Conservation (phyloP, 495 filamentous ascomycete genomes). For the Aspergillus cavernicola region DNA sequence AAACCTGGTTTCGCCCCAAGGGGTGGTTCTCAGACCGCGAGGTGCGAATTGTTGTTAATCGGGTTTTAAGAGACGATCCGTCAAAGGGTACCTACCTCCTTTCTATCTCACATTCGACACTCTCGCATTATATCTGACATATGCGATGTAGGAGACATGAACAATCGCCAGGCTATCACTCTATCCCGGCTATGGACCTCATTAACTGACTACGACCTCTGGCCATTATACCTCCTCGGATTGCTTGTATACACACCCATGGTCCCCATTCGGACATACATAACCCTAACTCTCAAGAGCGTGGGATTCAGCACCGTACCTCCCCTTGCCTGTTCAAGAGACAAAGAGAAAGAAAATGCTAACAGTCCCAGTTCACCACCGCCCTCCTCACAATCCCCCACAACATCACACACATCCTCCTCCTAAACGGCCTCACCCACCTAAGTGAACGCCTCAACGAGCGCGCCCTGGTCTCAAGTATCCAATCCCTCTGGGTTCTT, state of each 20-base stretch:
- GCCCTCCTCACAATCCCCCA: conserved; percentile 61
- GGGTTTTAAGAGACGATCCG: conserved; percentile 60
- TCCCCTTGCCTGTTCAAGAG: too few species aligned
- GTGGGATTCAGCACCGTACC: conserved; percentile 45
- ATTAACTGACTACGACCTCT: conserved; percentile 51
- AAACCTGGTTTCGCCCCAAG: conserved; percentile 51
- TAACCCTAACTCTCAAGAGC: conserved; percentile 45
- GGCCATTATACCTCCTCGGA: conserved; percentile 55
- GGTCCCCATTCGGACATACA: conserved; percentile 39
- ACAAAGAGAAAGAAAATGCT: neutral
- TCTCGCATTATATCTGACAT: neutral
- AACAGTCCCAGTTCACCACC: conserved; percentile 26
- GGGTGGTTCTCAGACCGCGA: conserved; percentile 61
- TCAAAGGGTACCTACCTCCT: conserved; percentile 42
- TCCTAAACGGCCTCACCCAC: conserved; percentile 34
- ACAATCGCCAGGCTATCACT: conserved; percentile 52
- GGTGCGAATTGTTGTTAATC: conserved; percentile 57
- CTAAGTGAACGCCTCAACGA: conserved; percentile 44
- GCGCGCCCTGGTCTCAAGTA: conserved; percentile 42
- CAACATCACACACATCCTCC: conserved; percentile 34
- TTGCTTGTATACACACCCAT: conserved; percentile 49
- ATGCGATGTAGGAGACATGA: conserved; percentile 35
- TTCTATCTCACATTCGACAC: neutral
- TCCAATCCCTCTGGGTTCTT: conserved; percentile 51
- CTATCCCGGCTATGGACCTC: conserved; percentile 40